Evolutionary conservation across 2,329 filamentous ascomycete species (phyloP).

Genomic region (Aspergillus novoparasiticus): DNA sequence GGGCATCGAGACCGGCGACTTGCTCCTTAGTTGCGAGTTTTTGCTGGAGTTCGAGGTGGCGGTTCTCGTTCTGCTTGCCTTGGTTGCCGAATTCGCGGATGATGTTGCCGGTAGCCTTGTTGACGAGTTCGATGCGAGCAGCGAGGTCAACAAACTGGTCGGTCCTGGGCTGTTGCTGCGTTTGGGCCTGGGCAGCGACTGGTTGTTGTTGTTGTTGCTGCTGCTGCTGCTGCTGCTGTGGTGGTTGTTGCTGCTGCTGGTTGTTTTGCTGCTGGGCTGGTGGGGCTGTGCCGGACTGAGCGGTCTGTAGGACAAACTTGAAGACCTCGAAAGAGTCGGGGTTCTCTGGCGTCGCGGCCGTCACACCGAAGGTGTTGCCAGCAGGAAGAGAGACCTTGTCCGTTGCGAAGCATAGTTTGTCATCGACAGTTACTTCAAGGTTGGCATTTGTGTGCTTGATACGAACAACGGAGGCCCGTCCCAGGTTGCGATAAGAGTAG

Average conservation of each 20-base stretch:
- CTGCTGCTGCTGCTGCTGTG: slow-evolving; percentile 12
- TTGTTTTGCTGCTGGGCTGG: slow-evolving; percentile 18
- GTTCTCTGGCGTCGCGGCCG: slow-evolving; percentile 83
- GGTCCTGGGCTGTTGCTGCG: slow-evolving; percentile 46
- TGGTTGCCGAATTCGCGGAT: slow-evolving; percentile 55
- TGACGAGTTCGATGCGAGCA: slow-evolving; percentile 70
- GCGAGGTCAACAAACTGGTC: slow-evolving; percentile 81
- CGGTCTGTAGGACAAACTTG: slow-evolving; percentile 74
- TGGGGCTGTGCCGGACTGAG: slow-evolving; percentile 22
- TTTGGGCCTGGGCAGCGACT: slow-evolving; percentile 26
- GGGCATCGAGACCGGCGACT: slow-evolving; percentile 45
- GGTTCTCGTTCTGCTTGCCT: slow-evolving; percentile 55
- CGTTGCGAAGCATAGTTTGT: slow-evolving; percentile 78
- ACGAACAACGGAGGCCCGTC: slow-evolving; percentile 77
- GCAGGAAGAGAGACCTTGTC: slow-evolving; percentile 70
- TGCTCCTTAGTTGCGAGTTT: slow-evolving; percentile 41
- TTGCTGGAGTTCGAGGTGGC: slow-evolving; percentile 54
- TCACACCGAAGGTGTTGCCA: slow-evolving; percentile 84
- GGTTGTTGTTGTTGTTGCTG: slow-evolving; percentile 26
- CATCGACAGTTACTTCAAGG: slow-evolving; percentile 81
- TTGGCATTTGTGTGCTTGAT: slow-evolving; percentile 66
- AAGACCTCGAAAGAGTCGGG: slow-evolving; percentile 95
- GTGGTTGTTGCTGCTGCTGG: slow-evolving; percentile 10
- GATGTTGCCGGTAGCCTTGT: slow-evolving; percentile 61
- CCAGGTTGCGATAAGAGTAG: slow-evolving; percentile 88